Conservation (phyloP, 1,139 yeast genomes). For the Debaryomycetaceae sp. region DNA sequence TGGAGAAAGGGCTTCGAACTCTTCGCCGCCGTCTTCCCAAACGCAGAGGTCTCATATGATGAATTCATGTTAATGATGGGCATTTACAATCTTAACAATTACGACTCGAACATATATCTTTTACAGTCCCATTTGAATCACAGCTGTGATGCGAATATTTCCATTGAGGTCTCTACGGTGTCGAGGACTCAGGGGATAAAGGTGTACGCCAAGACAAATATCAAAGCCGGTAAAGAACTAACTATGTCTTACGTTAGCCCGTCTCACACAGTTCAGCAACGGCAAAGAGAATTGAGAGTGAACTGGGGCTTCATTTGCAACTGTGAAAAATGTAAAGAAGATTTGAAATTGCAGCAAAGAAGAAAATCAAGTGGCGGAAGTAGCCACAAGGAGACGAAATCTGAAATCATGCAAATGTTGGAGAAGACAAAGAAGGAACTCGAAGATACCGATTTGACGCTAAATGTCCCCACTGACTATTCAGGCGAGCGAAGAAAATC, state of each 20-base stretch:
- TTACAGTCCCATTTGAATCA: constrained; percentile 74
- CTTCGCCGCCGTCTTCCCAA: constrained; percentile 51
- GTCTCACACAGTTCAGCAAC: constrained; percentile 54
- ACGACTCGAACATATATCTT: constrained; percentile 60
- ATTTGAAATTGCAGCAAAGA: constrained; percentile 38
- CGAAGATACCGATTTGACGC: constrained; percentile 46
- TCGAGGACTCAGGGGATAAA: constrained; percentile 53
- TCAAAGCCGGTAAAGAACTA: constrained; percentile 65
- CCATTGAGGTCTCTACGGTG: constrained; percentile 46
- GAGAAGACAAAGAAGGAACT: constrained; percentile 27
- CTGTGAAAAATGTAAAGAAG: constrained; percentile 64
- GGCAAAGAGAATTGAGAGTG: constrained; percentile 66
- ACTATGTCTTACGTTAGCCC: constrained; percentile 72
- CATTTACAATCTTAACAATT: constrained; percentile 68
- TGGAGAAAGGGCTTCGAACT: constrained; percentile 58
- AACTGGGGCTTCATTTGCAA: constrained; percentile 82
- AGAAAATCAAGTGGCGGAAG: constrained; percentile 28
- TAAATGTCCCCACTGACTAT: constrained; percentile 36
- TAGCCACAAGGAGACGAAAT: constrained; percentile 18
- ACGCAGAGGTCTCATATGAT: constrained; percentile 41
- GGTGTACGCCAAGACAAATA: constrained; percentile 56
- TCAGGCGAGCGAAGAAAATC: constrained; percentile 59
- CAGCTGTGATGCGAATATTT: constrained; percentile 68
- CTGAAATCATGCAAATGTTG: constrained; percentile 48
- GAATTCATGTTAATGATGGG: constrained; percentile 65